A percentile compares a stretch with the other conserved stretches of the same genome.
These are phyloP conservation scores for Lagenidium sp. DNA, from an alignment of 352 stramenopile genomes.

Conservation along the genomic window DNA sequence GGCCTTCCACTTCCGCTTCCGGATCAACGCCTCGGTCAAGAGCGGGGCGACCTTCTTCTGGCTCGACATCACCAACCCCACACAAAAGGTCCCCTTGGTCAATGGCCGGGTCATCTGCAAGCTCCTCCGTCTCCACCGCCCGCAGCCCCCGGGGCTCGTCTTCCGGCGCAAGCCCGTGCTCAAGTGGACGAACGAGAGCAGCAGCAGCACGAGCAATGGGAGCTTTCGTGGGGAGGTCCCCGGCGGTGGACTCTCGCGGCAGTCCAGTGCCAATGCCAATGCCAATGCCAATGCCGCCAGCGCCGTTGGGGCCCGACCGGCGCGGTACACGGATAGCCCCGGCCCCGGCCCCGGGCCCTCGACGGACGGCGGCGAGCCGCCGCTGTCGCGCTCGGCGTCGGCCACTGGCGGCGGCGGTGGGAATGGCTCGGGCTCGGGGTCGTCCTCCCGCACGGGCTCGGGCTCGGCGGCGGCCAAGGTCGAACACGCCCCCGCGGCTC, in stretches of 20 bases:
- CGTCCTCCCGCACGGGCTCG: constrained; percentile 26
- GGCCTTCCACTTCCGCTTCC: constrained; percentile 81
- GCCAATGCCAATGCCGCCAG: constrained; percentile 4
- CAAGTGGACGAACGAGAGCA: constrained; percentile 33
- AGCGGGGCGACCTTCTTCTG: constrained; percentile 60
- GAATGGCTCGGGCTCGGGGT: constrained; percentile 6
- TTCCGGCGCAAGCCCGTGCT: constrained; percentile 69
- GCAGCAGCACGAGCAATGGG: constrained; percentile 3
- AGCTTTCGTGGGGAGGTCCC: too few species aligned
- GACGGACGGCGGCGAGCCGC: background rate
- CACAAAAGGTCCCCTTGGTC: constrained; percentile 59
- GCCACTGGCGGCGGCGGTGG: too few species aligned
- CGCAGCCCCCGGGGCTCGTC: constrained; percentile 44
- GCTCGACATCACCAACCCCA: constrained; percentile 48
- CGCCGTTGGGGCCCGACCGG: constrained; percentile 13
- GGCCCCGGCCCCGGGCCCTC: constrained; percentile 3
- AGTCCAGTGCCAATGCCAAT: background rate
- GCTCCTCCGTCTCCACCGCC: constrained; percentile 56
- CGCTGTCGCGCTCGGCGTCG: background rate
- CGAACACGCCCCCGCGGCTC: too few species aligned
- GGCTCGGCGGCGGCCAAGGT: constrained; percentile 20
- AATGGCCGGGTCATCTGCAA: constrained; percentile 81
- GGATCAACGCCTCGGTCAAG: constrained; percentile 47
- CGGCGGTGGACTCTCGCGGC: too few species aligned
- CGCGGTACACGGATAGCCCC: constrained; percentile 57